Evolutionary conservation across 2,329 filamentous ascomycete genomes (phyloP), one percentile per base, ranked within the genome.

Genomic region (Blastomyces emzantsi): DNA sequence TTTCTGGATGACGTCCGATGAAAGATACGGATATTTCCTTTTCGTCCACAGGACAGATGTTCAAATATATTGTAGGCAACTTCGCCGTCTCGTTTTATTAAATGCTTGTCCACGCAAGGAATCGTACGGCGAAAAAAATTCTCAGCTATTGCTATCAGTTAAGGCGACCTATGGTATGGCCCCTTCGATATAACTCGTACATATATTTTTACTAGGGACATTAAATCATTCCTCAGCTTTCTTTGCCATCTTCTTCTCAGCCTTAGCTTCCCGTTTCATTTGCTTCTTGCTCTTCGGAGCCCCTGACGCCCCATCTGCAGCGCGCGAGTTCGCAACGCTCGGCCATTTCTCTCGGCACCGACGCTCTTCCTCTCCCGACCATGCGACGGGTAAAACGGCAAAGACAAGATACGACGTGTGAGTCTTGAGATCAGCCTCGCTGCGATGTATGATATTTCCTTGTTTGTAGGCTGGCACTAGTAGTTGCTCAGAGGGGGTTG

Each of bases 351-450:
- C 80, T 67, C 83, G 77, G 60, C 87, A 86, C 39, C 82, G 82
- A 41, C 82, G 83, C 76, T 99, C 94, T 68, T 96, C 90, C 65
- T 89, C 89, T 45, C 85, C 87, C 0, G 81, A 87, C 94, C 94
- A 99, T 66, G 90, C 87, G 54, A 86, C 82, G n/a, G 94, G 93
- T 65, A 99, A 77, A 2, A 94, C 80, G 0, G 94, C 94, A 78
- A 99, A 99, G 4, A 95, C 89, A 4, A 99, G 83, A 74, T 99
- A 99, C n/a, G 90, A 94, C 0, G 94, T 99, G 76, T 99, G 94
- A 8, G 90, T 94, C 82, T 96, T 97, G 65, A 97, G 79, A 71
- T 99, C 94, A 0, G 87, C 80, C 77, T 99, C 94, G 0, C 90
- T 87, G 30, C 91, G 84, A 70, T 95, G 90, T 39, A 91, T 83